A percentile compares a stretch with the other conserved stretches of the same genome.
These are phyloP conservation scores for Tricladium varicosporioides DNA, from an alignment of 2,329 filamentous ascomycete genomes.

Conservation along the genomic window DNA sequence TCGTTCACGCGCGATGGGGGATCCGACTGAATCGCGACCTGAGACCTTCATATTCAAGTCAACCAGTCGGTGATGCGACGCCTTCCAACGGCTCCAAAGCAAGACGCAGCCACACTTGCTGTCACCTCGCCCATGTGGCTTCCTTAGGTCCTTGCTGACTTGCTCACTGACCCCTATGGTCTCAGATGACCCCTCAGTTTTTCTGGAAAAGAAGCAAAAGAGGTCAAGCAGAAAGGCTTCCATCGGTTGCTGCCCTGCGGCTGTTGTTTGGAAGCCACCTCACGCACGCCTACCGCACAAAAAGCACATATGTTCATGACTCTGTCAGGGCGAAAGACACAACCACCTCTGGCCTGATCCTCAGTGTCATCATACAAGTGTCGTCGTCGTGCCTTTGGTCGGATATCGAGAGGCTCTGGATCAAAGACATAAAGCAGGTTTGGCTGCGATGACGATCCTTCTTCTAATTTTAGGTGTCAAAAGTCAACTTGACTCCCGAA, in stretches of 20 bases:
- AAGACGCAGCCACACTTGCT: neutral
- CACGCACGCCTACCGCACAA: no score
- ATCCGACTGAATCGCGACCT: no score
- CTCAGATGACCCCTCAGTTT: constrained; percentile 8
- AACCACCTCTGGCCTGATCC: no score
- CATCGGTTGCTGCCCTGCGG: no score
- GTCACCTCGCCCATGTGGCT: neutral
- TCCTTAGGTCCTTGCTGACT: neutral
- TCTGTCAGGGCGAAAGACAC: no score
- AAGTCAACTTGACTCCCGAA: neutral
- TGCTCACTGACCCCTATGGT: neutral
- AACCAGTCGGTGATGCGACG: no score
- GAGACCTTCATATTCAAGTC: no score
- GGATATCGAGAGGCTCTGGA: neutral
- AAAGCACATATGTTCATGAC: no score
- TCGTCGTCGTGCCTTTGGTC: no score
- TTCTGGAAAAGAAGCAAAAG: neutral
- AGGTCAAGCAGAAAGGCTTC: neutral
- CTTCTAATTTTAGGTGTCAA: neutral
- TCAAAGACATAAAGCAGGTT: neutral
- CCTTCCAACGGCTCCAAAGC: neutral
- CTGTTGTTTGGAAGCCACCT: no score
- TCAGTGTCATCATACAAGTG: no score
- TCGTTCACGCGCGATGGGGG: no score
- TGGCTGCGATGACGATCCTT: neutral